Evolutionary conservation across 1,284 basidiomycete species (phyloP).

Genomic region (Paramarasmius palmivorus): DNA sequence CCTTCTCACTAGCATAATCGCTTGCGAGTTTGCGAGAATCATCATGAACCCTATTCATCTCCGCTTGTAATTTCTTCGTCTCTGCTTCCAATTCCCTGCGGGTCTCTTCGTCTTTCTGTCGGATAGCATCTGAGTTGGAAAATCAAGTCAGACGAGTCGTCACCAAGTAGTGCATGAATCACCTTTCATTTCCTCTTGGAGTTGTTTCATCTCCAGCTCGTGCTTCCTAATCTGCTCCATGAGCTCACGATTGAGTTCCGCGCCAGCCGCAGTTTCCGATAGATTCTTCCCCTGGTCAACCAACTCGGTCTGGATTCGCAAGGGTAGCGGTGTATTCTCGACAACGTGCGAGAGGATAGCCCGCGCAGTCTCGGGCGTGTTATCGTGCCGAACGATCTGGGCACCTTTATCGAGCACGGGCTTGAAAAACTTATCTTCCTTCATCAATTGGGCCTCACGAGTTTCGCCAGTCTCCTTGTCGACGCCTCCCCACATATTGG

Average conservation of each 20-base stretch:
- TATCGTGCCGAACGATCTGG: constrained; percentile 36
- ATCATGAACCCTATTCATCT: no score
- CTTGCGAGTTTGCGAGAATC: no score
- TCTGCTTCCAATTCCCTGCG: no score
- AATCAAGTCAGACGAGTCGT: no score
- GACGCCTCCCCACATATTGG: constrained; percentile 52
- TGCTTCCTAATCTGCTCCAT: constrained; percentile 36
- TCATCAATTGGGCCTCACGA: constrained; percentile 39
- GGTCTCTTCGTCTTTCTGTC: no score
- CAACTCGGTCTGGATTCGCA: constrained; percentile 25
- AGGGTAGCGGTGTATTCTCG: constrained; percentile 26
- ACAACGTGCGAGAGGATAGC: constrained; percentile 35
- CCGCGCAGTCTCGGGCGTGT: constrained; percentile 33
- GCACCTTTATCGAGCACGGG: constrained; percentile 45
- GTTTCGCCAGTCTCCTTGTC: constrained; percentile 35
- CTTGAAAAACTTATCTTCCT: constrained; percentile 46
- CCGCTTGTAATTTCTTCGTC: no score
- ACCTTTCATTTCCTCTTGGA: background rate
- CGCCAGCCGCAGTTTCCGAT: constrained; percentile 34
- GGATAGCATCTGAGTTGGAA: no score
- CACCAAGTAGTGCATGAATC: no score
- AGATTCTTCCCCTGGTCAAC: constrained; percentile 33
- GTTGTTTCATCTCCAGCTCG: constrained; percentile 6
- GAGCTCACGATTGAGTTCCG: constrained; percentile 30
- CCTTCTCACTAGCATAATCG: no score